These are phyloP conservation scores for Fusarium multiceps DNA, from an alignment of 2,329 filamentous ascomycete genomes.

Conservation along the genomic window DNA sequence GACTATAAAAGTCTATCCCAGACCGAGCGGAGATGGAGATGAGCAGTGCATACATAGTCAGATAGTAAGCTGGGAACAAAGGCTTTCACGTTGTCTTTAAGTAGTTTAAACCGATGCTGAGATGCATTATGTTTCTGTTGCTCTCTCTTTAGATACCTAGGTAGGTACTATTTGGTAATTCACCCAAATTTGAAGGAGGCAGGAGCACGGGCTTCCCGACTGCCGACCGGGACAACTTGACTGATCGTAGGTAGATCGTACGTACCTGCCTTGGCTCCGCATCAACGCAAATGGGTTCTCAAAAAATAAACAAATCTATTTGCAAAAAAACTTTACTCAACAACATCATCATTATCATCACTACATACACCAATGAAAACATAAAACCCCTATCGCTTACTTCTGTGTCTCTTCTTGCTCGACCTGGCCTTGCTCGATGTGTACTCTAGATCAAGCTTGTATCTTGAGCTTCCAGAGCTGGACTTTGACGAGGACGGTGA, in stretches of 20 bases:
- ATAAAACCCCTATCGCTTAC: conserved; percentile 25
- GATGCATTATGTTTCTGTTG: neutral
- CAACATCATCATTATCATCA: neutral
- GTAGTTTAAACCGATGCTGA: neutral
- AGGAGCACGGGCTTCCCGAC: neutral
- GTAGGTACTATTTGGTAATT: no score
- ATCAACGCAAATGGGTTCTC: neutral
- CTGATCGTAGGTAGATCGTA: neutral
- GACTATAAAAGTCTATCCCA: conserved; percentile 20
- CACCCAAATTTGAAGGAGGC: neutral
- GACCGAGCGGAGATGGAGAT: neutral
- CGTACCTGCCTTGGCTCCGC: neutral
- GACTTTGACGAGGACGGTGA: conserved; percentile 41
- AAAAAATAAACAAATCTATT: neutral
- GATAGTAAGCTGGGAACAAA: neutral
- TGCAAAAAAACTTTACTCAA: neutral
- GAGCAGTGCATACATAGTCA: neutral
- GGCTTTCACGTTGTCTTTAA: neutral
- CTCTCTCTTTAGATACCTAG: neutral
- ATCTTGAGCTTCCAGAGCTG: conserved; percentile 40
- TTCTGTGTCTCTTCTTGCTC: conserved; percentile 46
- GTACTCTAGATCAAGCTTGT: conserved; percentile 48
- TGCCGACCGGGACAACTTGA: neutral
- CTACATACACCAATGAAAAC: neutral
- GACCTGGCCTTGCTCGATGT: conserved; percentile 45